A percentile compares a stretch with the other conserved stretches of the same genome.
Evolutionary conservation across 2,329 filamentous ascomycete species (phyloP).

Genomic region (Trichoderma semiorbis): DNA sequence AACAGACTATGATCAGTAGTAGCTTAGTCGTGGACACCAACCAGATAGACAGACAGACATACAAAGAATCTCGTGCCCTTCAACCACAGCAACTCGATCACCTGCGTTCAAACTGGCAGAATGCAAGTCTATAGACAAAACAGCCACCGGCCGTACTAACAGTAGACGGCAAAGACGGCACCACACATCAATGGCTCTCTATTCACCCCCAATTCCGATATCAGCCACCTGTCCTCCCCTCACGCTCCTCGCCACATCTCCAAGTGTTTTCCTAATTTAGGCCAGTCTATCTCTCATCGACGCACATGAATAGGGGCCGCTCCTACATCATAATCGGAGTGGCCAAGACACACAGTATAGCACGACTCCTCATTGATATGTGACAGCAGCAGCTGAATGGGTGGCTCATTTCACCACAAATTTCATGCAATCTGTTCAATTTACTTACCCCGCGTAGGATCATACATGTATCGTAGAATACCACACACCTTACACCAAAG

Average conservation of each 20-base stretch:
- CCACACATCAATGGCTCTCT: not conserved
- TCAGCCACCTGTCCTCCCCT: not conserved
- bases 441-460: conserved; percentile 2
- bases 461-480: not conserved
- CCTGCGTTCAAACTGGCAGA: not conserved
- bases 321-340: not conserved
- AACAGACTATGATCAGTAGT: not conserved
- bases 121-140: not conserved
- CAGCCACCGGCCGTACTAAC: not conserved
- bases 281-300: not conserved
- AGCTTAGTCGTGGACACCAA: not conserved
- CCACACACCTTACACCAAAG: not conserved
- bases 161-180: not conserved
- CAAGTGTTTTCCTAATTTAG: not conserved
- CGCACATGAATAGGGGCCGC: not conserved
- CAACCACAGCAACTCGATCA: not conserved
- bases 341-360: not conserved
- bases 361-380: not conserved
- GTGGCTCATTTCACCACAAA: not conserved
- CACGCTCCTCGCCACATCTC: not conserved
- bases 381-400: not conserved
- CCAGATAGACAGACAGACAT: not conserved
- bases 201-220: not conserved
- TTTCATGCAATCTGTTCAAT: not conserved
- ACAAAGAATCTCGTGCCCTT: not conserved